Percentiles rank a stretch among this genome's conserved stretches.
Conservation (phyloP, 2,329 filamentous ascomycete genomes). For the Verticillium tricorpus region DNA sequence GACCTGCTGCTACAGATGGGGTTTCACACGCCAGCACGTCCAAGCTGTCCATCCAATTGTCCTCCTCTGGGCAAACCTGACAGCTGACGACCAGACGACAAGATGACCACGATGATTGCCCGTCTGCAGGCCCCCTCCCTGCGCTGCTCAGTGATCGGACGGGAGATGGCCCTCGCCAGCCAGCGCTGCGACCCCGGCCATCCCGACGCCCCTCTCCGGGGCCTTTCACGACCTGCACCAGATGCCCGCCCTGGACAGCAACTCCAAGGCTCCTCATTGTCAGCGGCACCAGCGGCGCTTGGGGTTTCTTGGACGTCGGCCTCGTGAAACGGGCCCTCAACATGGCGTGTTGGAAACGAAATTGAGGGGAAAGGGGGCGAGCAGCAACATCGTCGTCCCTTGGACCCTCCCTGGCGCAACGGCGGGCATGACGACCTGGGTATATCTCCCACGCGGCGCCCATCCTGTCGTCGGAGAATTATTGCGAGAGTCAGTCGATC, state of each 20-base stretch:
- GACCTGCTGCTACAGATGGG: constrained; percentile 8
- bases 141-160: constrained; percentile 1
- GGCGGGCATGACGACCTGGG: neutral
- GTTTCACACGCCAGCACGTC: constrained; percentile 10
- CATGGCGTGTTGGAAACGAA: neutral
- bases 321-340: neutral
- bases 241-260: neutral
- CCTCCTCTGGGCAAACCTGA: neutral
- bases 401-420: neutral
- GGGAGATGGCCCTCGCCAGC: neutral
- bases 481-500: neutral
- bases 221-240: neutral
- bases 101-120: neutral
- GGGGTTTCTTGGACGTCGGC: neutral
- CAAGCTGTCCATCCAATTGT: neutral
- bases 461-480: neutral
- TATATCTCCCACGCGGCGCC: neutral
- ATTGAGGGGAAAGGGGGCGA: neutral
- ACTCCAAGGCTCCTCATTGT: neutral
- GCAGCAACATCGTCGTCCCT: neutral
- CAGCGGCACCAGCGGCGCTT: neutral
- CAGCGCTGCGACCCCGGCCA: neutral
- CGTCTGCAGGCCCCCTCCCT: neutral
- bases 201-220: neutral
- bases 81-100: constrained; percentile 1